Evolutionary conservation across 169 alveolate species (phyloP).

Genomic region (Babesia caballi): DNA sequence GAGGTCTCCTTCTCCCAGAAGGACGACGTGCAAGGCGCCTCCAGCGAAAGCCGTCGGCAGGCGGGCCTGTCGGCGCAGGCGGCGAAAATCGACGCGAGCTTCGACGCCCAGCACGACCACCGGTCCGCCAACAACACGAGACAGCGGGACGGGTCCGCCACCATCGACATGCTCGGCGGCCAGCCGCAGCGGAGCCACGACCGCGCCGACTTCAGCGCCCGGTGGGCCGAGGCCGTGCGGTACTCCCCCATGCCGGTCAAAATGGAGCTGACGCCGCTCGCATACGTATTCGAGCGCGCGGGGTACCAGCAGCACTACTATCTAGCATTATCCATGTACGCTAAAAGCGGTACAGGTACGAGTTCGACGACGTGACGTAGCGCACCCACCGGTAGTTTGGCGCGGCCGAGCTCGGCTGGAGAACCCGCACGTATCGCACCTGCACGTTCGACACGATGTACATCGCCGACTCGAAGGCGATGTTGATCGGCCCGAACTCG

Average conservation of each 20-base stretch:
- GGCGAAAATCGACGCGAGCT: too few relatives aligned
- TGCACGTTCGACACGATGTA: slow-evolving; percentile 47
- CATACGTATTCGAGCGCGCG: not conserved
- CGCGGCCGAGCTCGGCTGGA: slow-evolving; percentile 5
- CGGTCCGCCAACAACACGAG: not conserved
- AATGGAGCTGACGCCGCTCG: slow-evolving; percentile 23
- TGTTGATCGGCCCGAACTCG: slow-evolving; percentile 65
- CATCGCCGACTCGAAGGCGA: slow-evolving; percentile 70
- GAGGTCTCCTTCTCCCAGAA: not conserved
- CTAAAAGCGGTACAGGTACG: slow-evolving; percentile 48
- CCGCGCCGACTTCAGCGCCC: not conserved
- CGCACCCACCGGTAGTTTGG: slow-evolving; percentile 58
- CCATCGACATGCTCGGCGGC: slow-evolving; percentile 22
- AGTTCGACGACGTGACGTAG: slow-evolving; percentile 51
- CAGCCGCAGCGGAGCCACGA: not conserved
- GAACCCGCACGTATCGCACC: slow-evolving; percentile 29
- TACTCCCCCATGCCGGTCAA: slow-evolving; percentile 20
- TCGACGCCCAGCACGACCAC: not conserved
- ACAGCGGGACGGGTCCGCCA: not conserved
- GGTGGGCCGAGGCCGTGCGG: not conserved
- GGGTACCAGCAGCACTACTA: slow-evolving; percentile 21
- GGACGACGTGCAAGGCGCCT: not conserved
- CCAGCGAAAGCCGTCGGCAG: not conserved
- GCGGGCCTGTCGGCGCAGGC: not conserved
- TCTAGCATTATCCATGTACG: slow-evolving; percentile 1